phyloP scores from a whole-genome alignment of 2,329 filamentous ascomycete species.

The Xylaria sp. region DNA sequence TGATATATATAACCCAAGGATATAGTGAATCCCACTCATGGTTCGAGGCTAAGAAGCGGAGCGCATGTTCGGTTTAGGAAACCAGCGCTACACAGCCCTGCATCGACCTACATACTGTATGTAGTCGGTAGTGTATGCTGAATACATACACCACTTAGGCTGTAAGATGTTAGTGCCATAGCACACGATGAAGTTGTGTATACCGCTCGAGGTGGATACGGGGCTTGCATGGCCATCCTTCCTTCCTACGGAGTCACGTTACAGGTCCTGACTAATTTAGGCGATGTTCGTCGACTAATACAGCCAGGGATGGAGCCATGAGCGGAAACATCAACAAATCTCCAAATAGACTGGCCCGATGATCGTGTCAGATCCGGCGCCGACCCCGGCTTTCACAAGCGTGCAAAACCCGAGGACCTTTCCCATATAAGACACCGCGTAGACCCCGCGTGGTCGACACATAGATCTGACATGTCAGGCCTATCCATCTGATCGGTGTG shows the following conservation, averaged over 20 bases:
- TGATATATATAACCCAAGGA: background rate
- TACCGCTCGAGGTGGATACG: constrained; percentile 23
- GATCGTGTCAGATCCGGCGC: constrained; percentile 14
- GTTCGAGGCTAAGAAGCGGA: constrained; percentile 11
- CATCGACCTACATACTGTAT: background rate
- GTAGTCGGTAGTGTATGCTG: background rate
- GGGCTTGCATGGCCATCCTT: constrained; percentile 28
- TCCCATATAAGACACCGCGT: constrained; percentile 29
- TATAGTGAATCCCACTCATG: constrained; percentile 18
- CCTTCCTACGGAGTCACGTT: constrained; percentile 23
- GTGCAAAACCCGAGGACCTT: background rate
- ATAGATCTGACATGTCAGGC: background rate
- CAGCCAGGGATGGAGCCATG: constrained; percentile 12
- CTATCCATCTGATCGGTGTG: constrained; percentile 20
- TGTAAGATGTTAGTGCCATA: background rate
- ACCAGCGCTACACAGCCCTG: constrained; percentile 23
- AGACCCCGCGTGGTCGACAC: constrained; percentile 4
- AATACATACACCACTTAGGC: background rate
- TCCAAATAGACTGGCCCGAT: constrained; percentile 17
- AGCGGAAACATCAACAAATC: constrained; percentile 26
- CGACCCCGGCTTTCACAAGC: constrained; percentile 12
- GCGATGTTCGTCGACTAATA: constrained; percentile 19
- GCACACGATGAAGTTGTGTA: constrained; percentile 2
- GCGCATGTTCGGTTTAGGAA: constrained; percentile 15
- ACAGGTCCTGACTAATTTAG: constrained; percentile 14